These are phyloP conservation scores for Zalerion maritima DNA, from an alignment of 495 filamentous ascomycete species.

Conservation along the genomic window DNA sequence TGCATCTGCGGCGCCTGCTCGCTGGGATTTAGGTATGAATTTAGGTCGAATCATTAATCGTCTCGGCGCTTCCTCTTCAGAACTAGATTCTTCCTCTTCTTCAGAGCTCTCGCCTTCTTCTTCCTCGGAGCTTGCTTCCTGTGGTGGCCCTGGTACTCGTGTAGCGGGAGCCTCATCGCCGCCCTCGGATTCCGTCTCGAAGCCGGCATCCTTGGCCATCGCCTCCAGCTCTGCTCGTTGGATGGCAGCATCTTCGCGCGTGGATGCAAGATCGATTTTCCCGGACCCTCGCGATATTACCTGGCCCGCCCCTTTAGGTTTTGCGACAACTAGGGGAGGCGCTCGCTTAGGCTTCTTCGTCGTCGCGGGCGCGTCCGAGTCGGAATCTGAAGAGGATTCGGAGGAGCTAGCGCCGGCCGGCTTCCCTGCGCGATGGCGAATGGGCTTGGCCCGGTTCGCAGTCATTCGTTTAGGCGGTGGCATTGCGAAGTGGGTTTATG, in stretches of 20 bases:
- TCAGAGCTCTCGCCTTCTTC: constrained; percentile 25
- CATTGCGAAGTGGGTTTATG: constrained; percentile 39
- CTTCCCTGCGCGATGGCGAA: constrained; percentile 81
- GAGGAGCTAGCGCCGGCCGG: constrained; percentile 50
- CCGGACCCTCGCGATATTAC: constrained; percentile 11
- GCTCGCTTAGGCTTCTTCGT: constrained; percentile 25
- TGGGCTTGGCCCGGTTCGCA: constrained; percentile 69
- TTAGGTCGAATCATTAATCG: constrained; percentile 71
- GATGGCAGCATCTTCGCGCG: neutral
- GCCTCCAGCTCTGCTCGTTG: constrained; percentile 28
- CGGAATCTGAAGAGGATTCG: constrained; percentile 48
- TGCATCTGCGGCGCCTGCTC: constrained; percentile 13
- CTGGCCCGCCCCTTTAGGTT: constrained; percentile 41
- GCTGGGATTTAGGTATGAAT: constrained; percentile 72
- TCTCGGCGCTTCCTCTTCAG: constrained; percentile 61
- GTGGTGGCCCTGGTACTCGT: constrained; percentile 20
- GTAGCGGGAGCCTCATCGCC: constrained; percentile 21
- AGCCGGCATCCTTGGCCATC: constrained; percentile 54
- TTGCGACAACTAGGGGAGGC: constrained; percentile 44
- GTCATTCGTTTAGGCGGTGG: constrained; percentile 90
- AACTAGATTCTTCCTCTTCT: constrained; percentile 42
- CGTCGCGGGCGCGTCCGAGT: constrained; percentile 42
- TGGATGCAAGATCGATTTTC: neutral
- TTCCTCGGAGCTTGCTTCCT: constrained; percentile 30
- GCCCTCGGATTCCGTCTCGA: constrained; percentile 42